Conservation (phyloP, 2,329 filamentous ascomycete genomes). For the Dactylellina parvicollis region DNA sequence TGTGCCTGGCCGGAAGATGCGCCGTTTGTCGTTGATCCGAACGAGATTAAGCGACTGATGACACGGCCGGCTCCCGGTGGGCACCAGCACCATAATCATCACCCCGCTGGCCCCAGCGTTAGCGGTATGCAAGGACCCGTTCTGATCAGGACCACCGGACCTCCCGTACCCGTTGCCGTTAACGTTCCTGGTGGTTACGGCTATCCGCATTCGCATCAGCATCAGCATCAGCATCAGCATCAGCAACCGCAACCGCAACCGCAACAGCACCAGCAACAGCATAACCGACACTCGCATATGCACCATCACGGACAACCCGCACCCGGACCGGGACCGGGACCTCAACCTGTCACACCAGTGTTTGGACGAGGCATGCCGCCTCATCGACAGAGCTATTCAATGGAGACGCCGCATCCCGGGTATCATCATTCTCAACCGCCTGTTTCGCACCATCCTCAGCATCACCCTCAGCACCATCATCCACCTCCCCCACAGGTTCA, state of each 20-base stretch:
- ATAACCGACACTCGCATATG: conserved; percentile 59
- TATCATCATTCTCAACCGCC: conserved; percentile 24
- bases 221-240: conserved; percentile 60
- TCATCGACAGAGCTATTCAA: conserved; percentile 26
- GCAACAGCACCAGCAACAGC: conserved; percentile 60
- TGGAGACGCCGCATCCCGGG: conserved; percentile 23
- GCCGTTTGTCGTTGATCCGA: conserved; percentile 67
- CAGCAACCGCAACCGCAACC: conserved; percentile 56
- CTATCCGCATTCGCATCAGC: conserved; percentile 64
- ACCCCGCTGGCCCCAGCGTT: conserved; percentile 58
- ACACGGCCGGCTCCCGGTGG: conserved; percentile 49
- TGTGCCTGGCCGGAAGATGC: conserved; percentile 80
- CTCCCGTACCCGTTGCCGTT: conserved; percentile 67
- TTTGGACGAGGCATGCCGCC: conserved; percentile 34
- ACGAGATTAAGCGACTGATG: conserved; percentile 67
- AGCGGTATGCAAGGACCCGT: conserved; percentile 26
- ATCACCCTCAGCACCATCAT: conserved; percentile 30
- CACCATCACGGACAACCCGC: conserved; percentile 50
- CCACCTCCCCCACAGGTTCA: conserved; percentile 21
- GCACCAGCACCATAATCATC: conserved; percentile 24
- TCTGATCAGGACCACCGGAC: conserved; percentile 69
- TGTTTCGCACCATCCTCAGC: conserved; percentile 22
- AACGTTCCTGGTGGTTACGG: conserved; percentile 66
- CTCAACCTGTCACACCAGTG: conserved; percentile 23
- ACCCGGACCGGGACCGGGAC: conserved; percentile 14